phyloP scores from a whole-genome alignment of 345 rosid species.

The Psidium guajava region DNA sequence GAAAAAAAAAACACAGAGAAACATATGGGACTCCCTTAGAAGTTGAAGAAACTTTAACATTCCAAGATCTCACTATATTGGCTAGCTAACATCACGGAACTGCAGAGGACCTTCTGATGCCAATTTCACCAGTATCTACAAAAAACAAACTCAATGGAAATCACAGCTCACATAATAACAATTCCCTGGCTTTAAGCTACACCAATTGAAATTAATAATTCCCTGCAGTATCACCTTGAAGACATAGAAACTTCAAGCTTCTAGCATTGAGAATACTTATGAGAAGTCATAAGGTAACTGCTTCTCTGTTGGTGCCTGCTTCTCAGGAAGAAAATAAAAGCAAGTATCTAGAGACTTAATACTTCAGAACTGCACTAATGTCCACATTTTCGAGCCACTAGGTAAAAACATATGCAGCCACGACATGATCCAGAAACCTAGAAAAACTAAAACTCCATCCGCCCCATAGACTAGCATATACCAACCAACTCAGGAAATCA shows the following conservation, averaged over 20 bases:
- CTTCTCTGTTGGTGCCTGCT: not conserved
- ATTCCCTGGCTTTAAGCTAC: not conserved
- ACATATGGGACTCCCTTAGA: not conserved
- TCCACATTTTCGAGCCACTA: not conserved
- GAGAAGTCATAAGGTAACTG: not conserved
- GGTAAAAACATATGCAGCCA: not conserved
- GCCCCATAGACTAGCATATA: not conserved
- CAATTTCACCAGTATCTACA: not conserved
- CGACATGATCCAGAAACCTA: not conserved
- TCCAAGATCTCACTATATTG: not conserved
- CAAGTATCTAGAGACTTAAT: not conserved
- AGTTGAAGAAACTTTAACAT: not conserved
- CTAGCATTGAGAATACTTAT: not conserved
- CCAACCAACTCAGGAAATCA: not conserved
- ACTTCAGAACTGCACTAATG: not conserved
- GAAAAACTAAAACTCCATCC: not conserved
- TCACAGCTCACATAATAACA: not conserved
- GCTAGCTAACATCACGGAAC: not conserved
- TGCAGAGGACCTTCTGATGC: not conserved
- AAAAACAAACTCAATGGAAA: not conserved
- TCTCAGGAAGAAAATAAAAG: not conserved
- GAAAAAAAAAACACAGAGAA: not conserved
- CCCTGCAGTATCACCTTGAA: not conserved
- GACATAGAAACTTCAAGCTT: not conserved
- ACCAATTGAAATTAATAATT: not conserved